phyloP scores from a whole-genome alignment of 2,329 filamentous ascomycete genomes.

The Madurella mycetomatis region DNA sequence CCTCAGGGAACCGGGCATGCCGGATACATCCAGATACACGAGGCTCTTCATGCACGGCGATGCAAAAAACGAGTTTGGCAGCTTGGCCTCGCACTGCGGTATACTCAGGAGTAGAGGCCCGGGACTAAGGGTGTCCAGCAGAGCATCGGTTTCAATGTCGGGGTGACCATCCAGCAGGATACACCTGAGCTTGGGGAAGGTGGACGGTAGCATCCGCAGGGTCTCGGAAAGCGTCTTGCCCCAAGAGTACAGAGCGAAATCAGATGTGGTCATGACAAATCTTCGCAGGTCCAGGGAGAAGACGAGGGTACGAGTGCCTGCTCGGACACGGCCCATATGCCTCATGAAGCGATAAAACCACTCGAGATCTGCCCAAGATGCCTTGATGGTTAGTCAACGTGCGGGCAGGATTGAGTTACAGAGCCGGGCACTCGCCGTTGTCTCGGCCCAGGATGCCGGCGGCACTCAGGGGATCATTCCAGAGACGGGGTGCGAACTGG shows the following conservation, averaged over 20 bases:
- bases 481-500: conserved; percentile 49
- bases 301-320: conserved; percentile 38
- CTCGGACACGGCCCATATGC: conserved; percentile 34
- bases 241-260: conserved; percentile 39
- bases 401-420: neutral
- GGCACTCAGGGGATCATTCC: conserved; percentile 45
- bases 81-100: conserved; percentile 35
- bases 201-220: conserved; percentile 35
- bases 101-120: conserved; percentile 44
- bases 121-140: conserved; percentile 21
- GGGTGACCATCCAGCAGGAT: conserved; percentile 46
- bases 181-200: conserved; percentile 43
- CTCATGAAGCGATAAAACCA: conserved; percentile 48
- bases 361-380: conserved; percentile 37
- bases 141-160: conserved; percentile 39
- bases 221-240: conserved; percentile 36
- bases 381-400: conserved; percentile 16
- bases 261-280: conserved; percentile 38
- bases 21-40: conserved; percentile 51
- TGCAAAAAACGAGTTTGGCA: conserved; percentile 39
- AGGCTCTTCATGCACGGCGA: conserved; percentile 36
- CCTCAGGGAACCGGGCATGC: conserved; percentile 42
- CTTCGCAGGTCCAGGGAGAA: conserved; percentile 39
- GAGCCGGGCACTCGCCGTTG: conserved; percentile 22
- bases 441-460: conserved; percentile 41